Base-by-base conservation (phyloP, 2,329 filamentous ascomycete genomes). In the Falciphora oryzae region DNA sequence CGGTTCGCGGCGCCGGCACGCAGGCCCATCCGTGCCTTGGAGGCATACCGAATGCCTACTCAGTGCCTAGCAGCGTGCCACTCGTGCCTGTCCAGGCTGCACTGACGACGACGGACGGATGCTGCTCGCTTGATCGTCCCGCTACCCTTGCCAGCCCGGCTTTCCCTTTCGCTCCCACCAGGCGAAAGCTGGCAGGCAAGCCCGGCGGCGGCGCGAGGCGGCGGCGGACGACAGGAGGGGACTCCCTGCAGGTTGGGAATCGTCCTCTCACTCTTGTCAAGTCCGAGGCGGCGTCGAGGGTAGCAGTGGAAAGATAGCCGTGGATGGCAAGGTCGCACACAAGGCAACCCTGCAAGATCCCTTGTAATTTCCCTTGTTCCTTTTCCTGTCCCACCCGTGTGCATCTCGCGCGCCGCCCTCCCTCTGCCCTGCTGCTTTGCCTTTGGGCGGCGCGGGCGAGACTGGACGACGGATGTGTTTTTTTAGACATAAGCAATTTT, bases 101-200 rank as follows among this genome's bases (percentile, higher is more conserved):
- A n/a, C 61, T 29, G 31, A 31, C 38, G 28, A 27, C 29, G 11
- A 28, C 29, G 18, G 27, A 22, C 13, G 38, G 57, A 61, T 28
- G 38, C 58, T 65, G 35, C 59, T 60, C 65, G 66, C 63, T 14
- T 66, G 67, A 68, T 67, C 66, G 65, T 66, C 66, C 67, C 66
- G 67, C 64, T 63, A 61, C 64, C 65, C 57, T 61, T 64, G 65
- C 56, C 58, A 59, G 28, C 58, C 38, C 31, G 59, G 44, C 44
- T 44, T 22, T 4, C 8, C 25, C n/a, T n/a, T 31, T 59, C 59
- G 31, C 28, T 25, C 31, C n/a, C 13, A 35, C 11, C 22, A n/a
- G n/a, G 31, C 25, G 18, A 61, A 31, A 61, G 57, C 5, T 31
- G 32, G 16, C 28, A 28, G 32, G 28, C 57, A 59, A 38, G 32